These are phyloP conservation scores for Thielaviopsis populi DNA, from an alignment of 2,329 filamentous ascomycete genomes.

Conservation along the genomic window DNA sequence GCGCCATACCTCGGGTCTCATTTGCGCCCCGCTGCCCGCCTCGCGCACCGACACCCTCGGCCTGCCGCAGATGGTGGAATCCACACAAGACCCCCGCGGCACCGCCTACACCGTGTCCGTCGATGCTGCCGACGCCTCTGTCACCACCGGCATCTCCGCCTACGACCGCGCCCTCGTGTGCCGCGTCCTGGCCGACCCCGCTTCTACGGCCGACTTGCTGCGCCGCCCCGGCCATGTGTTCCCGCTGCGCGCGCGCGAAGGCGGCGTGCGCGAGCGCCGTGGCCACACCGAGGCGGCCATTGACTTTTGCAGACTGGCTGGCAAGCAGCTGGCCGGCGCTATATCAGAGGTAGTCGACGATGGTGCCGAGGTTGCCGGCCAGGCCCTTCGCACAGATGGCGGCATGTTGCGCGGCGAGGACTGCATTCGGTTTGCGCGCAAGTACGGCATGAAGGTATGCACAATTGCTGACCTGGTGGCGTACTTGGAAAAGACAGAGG, in stretches of 20 bases:
- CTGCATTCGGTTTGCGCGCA: slow-evolving; percentile 74
- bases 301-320: slow-evolving; percentile 76
- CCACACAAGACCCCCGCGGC: slow-evolving; percentile 64
- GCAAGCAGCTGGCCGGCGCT: slow-evolving; percentile 60
- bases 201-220: slow-evolving; percentile 44
- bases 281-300: slow-evolving; percentile 92
- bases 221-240: slow-evolving; percentile 81
- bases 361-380: slow-evolving; percentile 55
- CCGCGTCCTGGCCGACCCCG: slow-evolving; percentile 55
- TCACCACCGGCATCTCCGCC: slow-evolving; percentile 82
- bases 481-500: slow-evolving; percentile 64
- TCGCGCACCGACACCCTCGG: slow-evolving; percentile 53
- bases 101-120: slow-evolving; percentile 90
- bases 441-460: slow-evolving; percentile 82
- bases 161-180: slow-evolving; percentile 75
- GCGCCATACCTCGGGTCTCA: slow-evolving; percentile 74
- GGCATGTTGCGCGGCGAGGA: slow-evolving; percentile 87
- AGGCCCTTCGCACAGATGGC: slow-evolving; percentile 47
- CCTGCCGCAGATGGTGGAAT: slow-evolving; percentile 76
- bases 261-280: slow-evolving; percentile 62
- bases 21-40: slow-evolving; percentile 73
- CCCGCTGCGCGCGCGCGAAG: slow-evolving; percentile 61
- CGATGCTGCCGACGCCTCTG: slow-evolving; percentile 56
- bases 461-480: slow-evolving; percentile 83
- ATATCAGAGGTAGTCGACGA: slow-evolving; percentile 90